phyloP scores from a whole-genome alignment of 148 eudicot genomes.

The Diospyros kaki region DNA sequence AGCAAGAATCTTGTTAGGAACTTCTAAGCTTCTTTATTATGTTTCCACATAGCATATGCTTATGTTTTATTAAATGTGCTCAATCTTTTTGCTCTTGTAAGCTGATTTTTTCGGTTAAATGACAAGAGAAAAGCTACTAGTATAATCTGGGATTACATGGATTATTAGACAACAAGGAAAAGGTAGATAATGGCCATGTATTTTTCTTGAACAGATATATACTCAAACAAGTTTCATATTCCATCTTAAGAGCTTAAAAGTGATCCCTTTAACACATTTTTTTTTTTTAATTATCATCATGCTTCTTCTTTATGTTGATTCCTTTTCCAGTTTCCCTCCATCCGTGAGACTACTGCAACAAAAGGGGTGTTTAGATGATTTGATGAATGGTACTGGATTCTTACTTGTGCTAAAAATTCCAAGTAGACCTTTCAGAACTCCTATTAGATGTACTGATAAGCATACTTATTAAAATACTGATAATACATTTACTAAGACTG shows the following conservation, averaged over 20 bases:
- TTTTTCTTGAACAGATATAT: neutral
- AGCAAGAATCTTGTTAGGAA: slow-evolving; percentile 17
- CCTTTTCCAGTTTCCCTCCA: neutral
- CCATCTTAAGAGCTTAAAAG: neutral
- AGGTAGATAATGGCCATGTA: neutral
- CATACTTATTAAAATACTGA: too few species aligned
- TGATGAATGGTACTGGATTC: too few species aligned
- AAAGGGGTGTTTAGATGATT: too few species aligned
- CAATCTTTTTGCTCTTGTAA: neutral
- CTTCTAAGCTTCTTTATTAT: slow-evolving; percentile 6
- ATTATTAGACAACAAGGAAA: neutral
- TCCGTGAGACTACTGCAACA: too few species aligned
- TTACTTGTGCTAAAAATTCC: too few species aligned
- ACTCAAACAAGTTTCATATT: too few species aligned
- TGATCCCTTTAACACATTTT: neutral
- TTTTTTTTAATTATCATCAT: neutral
- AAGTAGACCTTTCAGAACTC: too few species aligned
- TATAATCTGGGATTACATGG: neutral
- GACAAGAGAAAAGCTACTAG: neutral
- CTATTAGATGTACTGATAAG: too few species aligned
- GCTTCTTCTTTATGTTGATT: neutral
- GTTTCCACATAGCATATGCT: slow-evolving; percentile 1
- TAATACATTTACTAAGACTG: too few species aligned
- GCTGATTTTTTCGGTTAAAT: neutral
- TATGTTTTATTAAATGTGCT: neutral